Evolutionary conservation across 2,329 filamentous ascomycete genomes (phyloP), one percentile per base, ranked within the genome.

Genomic region (Sporothrix globosa): DNA sequence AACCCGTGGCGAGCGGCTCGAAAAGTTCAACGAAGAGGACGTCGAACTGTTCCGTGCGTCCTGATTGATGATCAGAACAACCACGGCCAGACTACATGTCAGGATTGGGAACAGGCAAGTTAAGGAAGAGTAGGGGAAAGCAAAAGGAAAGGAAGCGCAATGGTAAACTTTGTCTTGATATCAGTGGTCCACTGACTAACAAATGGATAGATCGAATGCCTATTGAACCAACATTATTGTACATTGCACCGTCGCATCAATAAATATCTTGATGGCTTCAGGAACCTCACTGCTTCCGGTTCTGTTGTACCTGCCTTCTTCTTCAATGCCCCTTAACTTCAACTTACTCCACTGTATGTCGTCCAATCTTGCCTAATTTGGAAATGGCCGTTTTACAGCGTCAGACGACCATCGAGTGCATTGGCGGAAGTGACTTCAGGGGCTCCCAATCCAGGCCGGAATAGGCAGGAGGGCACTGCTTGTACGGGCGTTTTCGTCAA

Each of bases 391-490:
- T 27, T 60, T 41, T 44, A 41, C 56, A 21, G 30, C 9, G 34
- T 61, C 58, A 61, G n/a, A 61, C 58, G 58, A 61, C 39, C 39
- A 61, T 39, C 11, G 13, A 11, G 10, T 14, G 11, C 39, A 54
- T 13, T 24, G 41, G 1, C 41, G 41, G 4, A 44, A 44, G 10
- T 30, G 27, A 27, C 34, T 39, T 34, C 54, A 58, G 54, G 54
- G 54, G 54, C 27, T 56, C 27, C 13, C 27, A 39, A 7, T 17
- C 54, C 54, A 58, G 56, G 11, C 56, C 56, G 56, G 19, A 61
- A 61, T 61, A 61, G 56, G 56, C n/a, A 61, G 27, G 39, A 44
- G 7, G 13, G 52, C 52, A 11, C 10, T 21, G 21, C 21, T 19
- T 19, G 2, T 17, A 19, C 44, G 44, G 14, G 14, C 14, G 5